Evolutionary conservation across 306 rosid species (phyloP).

Genomic region (Datisca glomerata): DNA sequence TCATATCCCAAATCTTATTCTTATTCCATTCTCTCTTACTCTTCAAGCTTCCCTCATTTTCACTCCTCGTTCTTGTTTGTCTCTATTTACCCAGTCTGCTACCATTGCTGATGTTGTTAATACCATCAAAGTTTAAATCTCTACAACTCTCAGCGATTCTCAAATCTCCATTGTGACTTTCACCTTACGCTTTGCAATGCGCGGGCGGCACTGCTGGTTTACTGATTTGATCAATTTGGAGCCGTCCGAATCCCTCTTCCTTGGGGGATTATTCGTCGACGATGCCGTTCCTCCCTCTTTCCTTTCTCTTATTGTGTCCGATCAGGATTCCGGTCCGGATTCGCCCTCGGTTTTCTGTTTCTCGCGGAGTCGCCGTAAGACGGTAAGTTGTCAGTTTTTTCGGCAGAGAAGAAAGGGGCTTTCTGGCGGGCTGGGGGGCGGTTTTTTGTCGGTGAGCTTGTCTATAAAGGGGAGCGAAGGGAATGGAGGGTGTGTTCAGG

Average conservation of each 20-base stretch:
- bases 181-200: constrained; percentile 13
- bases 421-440: constrained; percentile 10
- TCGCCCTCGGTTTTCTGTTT: constrained; percentile 15
- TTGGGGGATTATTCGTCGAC: constrained; percentile 73
- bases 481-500: constrained; percentile 31
- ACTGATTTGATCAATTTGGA: constrained; percentile 23
- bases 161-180: constrained; percentile 5
- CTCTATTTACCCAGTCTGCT: neutral
- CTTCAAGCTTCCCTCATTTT: constrained; percentile 15
- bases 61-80: neutral
- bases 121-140: constrained; percentile 1
- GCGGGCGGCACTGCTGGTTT: constrained; percentile 13
- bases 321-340: constrained; percentile 12
- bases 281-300: constrained; percentile 41
- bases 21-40: constrained; percentile 23
- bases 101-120: constrained; percentile 7
- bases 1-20: constrained; percentile 3
- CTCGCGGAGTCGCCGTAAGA: constrained; percentile 14
- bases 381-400: constrained; percentile 13
- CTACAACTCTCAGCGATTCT: constrained; percentile 8
- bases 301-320: constrained; percentile 20
- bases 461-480: constrained; percentile 38
- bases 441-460: constrained; percentile 61
- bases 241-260: constrained; percentile 28
- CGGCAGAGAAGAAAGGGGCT: constrained; percentile 12